Percentiles rank a stretch among this genome's conserved stretches.
Conservation (phyloP, 768 basidiomycete genomes). For the Russula brevipes region DNA sequence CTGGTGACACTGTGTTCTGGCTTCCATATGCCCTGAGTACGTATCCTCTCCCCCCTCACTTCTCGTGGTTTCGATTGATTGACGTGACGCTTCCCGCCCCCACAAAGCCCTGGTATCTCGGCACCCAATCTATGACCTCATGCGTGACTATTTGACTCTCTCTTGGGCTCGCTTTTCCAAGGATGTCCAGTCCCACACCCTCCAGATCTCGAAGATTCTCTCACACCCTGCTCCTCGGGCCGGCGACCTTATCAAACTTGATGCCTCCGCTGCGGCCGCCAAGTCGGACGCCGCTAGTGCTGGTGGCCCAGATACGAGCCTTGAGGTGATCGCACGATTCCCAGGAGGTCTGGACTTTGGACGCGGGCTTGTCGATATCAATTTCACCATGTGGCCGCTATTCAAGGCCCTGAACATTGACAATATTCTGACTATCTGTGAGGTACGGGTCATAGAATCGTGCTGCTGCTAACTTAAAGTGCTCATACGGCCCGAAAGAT, state of each 20-base stretch:
- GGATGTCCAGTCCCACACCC: conserved; percentile 87
- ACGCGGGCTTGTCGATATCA: conserved; percentile 84
- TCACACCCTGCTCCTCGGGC: conserved; percentile 84
- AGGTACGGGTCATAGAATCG: conserved; percentile 44
- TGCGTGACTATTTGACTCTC: conserved; percentile 94
- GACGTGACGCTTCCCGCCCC: not conserved
- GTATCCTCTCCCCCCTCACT: conserved; percentile 31
- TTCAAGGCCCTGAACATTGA: conserved; percentile 92
- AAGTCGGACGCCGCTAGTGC: conserved; percentile 41
- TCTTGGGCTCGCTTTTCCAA: conserved; percentile 94
- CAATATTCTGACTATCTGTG: conserved; percentile 88
- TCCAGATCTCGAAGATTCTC: conserved; percentile 84
- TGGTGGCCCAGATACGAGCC: conserved; percentile 39
- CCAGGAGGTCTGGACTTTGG: conserved; percentile 94
- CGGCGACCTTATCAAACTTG: conserved; percentile 80
- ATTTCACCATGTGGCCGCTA: conserved; percentile 95
- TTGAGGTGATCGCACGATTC: conserved; percentile 86
- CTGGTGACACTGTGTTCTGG: conserved; percentile 91
- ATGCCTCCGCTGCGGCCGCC: conserved; percentile 61
- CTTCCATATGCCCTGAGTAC: conserved; percentile 86
- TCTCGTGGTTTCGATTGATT: conserved; percentile 10
- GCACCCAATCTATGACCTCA: conserved; percentile 90
- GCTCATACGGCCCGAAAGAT: conserved; percentile 42
- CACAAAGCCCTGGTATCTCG: conserved; percentile 89
- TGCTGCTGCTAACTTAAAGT: too few relatives aligned